Evolutionary conservation across 352 stramenopile genomes (phyloP).

Genomic region (Phytopythium litorale): DNA sequence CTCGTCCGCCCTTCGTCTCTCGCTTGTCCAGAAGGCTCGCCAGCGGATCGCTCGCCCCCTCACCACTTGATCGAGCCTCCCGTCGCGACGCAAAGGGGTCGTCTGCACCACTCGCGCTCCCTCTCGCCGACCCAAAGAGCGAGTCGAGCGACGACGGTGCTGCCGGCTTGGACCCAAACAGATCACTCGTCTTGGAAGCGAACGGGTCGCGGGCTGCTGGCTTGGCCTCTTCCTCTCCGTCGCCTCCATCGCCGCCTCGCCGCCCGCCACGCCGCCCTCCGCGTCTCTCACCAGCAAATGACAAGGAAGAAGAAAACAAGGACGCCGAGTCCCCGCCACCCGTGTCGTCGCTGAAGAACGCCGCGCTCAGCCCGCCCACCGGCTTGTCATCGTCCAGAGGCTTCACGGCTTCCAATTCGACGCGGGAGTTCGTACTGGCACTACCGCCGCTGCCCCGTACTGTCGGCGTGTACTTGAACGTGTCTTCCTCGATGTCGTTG

Average conservation of each 20-base stretch:
- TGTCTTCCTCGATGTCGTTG: not conserved
- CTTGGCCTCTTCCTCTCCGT: not conserved
- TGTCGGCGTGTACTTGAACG: not conserved
- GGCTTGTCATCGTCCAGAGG: slow-evolving; percentile 12
- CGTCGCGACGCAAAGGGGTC: not conserved
- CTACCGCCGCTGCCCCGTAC: not conserved
- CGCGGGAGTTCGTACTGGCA: slow-evolving; percentile 3
- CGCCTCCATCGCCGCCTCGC: not conserved
- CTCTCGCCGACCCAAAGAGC: slow-evolving; percentile 10
- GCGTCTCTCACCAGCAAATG: slow-evolving; percentile 21
- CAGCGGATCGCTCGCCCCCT: not conserved
- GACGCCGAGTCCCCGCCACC: not conserved
- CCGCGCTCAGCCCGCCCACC: slow-evolving; percentile 18
- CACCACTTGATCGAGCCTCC: not conserved
- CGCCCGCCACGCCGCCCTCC: slow-evolving; percentile 2
- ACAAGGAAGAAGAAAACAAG: slow-evolving; percentile 22
- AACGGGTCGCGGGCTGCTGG: not conserved
- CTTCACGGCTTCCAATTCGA: slow-evolving; percentile 12
- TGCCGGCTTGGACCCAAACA: not conserved
- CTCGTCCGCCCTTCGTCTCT: not conserved
- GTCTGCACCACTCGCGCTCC: not conserved
- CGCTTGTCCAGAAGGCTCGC: not conserved
- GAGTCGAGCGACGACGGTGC: slow-evolving; percentile 4
- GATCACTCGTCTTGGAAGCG: slow-evolving; percentile 1
- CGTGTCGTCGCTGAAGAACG: slow-evolving; percentile 31